phyloP scores from a whole-genome alignment of 805 yeast species.

The Kuraishia cidri region DNA sequence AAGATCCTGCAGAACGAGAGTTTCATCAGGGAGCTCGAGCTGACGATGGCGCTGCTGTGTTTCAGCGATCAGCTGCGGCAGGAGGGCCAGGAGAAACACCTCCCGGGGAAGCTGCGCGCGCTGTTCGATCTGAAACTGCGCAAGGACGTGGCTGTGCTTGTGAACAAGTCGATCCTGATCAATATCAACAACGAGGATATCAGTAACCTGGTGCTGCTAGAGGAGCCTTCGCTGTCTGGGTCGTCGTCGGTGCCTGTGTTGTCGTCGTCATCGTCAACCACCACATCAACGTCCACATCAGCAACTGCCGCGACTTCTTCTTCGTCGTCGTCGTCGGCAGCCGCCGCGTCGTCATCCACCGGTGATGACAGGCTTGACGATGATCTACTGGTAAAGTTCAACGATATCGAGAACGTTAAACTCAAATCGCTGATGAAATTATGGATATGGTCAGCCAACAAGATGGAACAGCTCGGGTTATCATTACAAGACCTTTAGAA shows the following conservation, averaged over 20 bases:
- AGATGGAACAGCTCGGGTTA: constrained; percentile 3
- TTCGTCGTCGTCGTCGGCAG: too few relatives aligned
- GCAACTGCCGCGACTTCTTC: too few relatives aligned
- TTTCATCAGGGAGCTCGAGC: constrained; percentile 66
- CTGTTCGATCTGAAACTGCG: constrained; percentile 55
- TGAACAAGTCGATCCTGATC: constrained; percentile 56
- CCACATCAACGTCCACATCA: not conserved
- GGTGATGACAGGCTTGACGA: constrained; percentile 7
- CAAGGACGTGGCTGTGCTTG: constrained; percentile 55
- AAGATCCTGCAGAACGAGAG: constrained; percentile 29
- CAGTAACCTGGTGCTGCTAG: constrained; percentile 6
- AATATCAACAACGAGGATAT: constrained; percentile 16
- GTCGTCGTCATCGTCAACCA: not conserved
- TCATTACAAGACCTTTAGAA: too few relatives aligned
- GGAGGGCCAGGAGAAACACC: constrained; percentile 19
- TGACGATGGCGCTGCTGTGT: constrained; percentile 74
- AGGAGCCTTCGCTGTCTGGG: too few relatives aligned
- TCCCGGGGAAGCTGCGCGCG: constrained; percentile 46
- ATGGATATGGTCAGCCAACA: constrained; percentile 13
- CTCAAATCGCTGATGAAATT: constrained; percentile 15
- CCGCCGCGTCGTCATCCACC: too few relatives aligned
- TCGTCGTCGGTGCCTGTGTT: too few relatives aligned
- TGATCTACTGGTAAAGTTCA: constrained; percentile 6
- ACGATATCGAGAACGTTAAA: constrained; percentile 10
- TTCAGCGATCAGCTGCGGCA: constrained; percentile 23